phyloP scores from a whole-genome alignment of 2,329 filamentous ascomycete species.

The Pleoardoris graminearum region DNA sequence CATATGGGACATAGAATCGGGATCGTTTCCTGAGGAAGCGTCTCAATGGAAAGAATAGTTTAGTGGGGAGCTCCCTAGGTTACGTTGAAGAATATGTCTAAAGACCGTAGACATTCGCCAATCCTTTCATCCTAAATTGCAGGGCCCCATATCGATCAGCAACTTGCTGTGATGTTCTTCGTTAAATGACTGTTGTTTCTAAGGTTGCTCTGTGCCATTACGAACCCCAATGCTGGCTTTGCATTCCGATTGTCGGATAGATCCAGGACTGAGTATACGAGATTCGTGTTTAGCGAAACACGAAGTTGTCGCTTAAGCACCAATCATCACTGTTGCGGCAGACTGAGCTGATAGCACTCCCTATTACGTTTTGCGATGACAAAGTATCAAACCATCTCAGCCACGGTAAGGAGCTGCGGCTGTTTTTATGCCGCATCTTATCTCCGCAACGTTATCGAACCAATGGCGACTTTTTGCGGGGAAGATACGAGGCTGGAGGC shows the following conservation, averaged over 20 bases:
- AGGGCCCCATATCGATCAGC: too few relatives aligned
- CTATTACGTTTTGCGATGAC: neutral
- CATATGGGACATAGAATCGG: neutral
- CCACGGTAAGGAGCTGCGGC: neutral
- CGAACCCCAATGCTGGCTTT: too few relatives aligned
- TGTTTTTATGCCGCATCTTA: neutral
- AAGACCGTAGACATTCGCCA: too few relatives aligned
- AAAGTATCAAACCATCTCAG: neutral
- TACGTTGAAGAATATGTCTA: too few relatives aligned
- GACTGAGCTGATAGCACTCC: neutral
- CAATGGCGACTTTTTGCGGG: neutral
- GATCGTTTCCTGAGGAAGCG: too few relatives aligned
- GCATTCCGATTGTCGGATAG: too few relatives aligned
- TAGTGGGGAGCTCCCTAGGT: too few relatives aligned
- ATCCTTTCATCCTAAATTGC: too few relatives aligned
- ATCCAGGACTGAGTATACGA: neutral
- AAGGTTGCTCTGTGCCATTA: too few relatives aligned
- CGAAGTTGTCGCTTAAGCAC: neutral
- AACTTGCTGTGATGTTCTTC: too few relatives aligned
- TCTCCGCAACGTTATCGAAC: slow-evolving; percentile 5
- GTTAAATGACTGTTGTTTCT: too few relatives aligned
- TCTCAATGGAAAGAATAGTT: too few relatives aligned
- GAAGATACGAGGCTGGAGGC: neutral
- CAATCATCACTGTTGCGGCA: neutral
- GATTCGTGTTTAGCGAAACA: neutral